A percentile compares a stretch with the other conserved stretches of the same genome.
Evolutionary conservation across 345 rosid genomes (phyloP).

Genomic region (Populus tremula): DNA sequence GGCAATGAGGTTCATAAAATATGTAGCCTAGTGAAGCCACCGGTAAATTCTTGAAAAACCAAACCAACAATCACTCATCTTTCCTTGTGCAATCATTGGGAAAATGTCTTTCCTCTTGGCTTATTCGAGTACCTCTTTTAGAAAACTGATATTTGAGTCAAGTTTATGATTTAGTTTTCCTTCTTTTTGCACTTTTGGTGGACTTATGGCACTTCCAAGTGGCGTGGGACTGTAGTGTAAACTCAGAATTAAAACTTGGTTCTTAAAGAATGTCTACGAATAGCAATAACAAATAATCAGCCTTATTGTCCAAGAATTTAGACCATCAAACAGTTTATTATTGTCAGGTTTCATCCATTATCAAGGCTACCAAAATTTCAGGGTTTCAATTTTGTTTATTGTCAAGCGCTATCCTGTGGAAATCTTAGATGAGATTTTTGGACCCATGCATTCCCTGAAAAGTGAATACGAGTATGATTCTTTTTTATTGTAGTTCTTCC

Average conservation of each 20-base stretch:
- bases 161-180: background rate
- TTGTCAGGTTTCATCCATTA: background rate
- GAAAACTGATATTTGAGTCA: background rate
- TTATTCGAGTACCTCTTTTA: background rate
- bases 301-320: background rate
- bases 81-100: background rate
- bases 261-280: background rate
- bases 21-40: constrained; percentile 29
- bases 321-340: background rate
- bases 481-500: background rate
- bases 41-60: constrained; percentile 43
- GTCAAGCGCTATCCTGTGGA: background rate
- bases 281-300: background rate
- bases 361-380: background rate
- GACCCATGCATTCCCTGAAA: background rate
- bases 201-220: background rate
- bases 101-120: background rate
- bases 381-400: background rate
- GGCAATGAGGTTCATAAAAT: constrained; percentile 47
- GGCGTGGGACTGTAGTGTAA: background rate
- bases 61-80: background rate
- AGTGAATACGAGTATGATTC: background rate
- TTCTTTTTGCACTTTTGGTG: constrained; percentile 6
- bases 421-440: background rate
- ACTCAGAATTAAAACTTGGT: background rate